Conservation (phyloP, 768 basidiomycete species). For the Daedalea quercina region DNA sequence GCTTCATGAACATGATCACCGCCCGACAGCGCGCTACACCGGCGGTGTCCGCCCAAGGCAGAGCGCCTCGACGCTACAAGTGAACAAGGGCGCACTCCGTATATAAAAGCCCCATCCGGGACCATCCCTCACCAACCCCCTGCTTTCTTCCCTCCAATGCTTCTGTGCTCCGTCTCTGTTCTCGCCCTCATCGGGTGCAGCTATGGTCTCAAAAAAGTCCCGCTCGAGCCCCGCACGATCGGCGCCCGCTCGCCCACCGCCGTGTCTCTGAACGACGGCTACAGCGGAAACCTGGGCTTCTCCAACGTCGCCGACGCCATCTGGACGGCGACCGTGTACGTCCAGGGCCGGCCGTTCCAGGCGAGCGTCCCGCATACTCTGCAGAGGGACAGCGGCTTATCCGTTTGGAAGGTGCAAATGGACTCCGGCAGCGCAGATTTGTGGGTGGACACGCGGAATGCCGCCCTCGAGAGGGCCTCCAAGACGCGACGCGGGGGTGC, state of each 20-base stretch:
- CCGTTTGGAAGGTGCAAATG: constrained; percentile 5
- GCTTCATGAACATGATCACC: too few species aligned
- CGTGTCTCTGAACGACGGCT: not conserved
- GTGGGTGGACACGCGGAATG: constrained; percentile 1
- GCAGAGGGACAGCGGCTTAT: too few species aligned
- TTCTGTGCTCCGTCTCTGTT: not conserved
- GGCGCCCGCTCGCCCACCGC: not conserved
- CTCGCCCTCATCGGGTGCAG: not conserved
- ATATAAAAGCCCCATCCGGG: too few species aligned
- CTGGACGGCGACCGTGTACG: constrained; percentile 1
- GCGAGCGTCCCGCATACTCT: not conserved
- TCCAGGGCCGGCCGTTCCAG: constrained; percentile 3
- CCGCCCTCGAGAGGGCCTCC: not conserved
- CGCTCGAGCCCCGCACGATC: not conserved
- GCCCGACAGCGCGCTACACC: not conserved
- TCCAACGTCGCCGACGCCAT: not conserved
- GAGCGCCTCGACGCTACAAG: too few species aligned
- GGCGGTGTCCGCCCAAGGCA: too few species aligned
- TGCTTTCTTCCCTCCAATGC: not conserved
- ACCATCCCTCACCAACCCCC: too few species aligned
- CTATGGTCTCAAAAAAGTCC: not conserved
- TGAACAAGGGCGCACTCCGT: too few species aligned
- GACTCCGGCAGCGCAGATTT: constrained; percentile 5
- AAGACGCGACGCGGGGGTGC: too few species aligned
- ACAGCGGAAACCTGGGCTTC: not conserved